These are phyloP conservation scores for Penicillium riverlandense DNA, from an alignment of 495 filamentous ascomycete genomes.

Conservation along the genomic window DNA sequence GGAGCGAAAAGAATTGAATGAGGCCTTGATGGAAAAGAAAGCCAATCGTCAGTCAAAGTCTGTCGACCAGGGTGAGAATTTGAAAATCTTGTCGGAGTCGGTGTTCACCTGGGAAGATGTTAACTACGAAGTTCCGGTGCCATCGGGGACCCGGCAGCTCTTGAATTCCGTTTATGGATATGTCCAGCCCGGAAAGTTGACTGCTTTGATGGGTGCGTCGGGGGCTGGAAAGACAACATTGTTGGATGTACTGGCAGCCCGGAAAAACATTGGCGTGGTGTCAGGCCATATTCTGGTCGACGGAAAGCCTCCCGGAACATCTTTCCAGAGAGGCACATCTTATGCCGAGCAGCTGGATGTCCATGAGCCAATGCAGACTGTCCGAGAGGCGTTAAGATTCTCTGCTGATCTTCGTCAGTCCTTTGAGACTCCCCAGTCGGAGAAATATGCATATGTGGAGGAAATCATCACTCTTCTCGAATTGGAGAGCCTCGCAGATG, in stretches of 20 bases:
- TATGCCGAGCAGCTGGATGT: slow-evolving; percentile 83
- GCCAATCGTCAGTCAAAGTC: slow-evolving; percentile 44
- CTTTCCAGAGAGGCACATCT: slow-evolving; percentile 72
- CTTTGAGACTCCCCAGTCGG: slow-evolving; percentile 54
- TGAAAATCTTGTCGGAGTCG: slow-evolving; percentile 60
- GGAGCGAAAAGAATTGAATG: slow-evolving; percentile 64
- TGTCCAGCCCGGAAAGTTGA: slow-evolving; percentile 71
- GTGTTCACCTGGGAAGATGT: slow-evolving; percentile 46
- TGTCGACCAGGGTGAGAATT: slow-evolving; percentile 40
- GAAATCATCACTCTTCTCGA: slow-evolving; percentile 73
- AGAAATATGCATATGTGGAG: slow-evolving; percentile 81
- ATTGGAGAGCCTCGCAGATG: slow-evolving; percentile 77
- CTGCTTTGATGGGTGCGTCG: slow-evolving; percentile 77
- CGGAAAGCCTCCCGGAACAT: slow-evolving; percentile 53
- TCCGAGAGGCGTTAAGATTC: slow-evolving; percentile 79
- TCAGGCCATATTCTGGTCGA: slow-evolving; percentile 69
- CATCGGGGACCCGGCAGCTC: slow-evolving; percentile 58
- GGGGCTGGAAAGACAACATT: slow-evolving; percentile 86
- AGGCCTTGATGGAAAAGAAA: slow-evolving; percentile 50
- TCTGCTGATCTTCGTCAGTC: slow-evolving; percentile 77
- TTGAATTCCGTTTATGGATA: slow-evolving; percentile 70
- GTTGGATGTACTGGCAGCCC: slow-evolving; percentile 66
- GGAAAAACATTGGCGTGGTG: slow-evolving; percentile 76
- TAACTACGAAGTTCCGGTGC: slow-evolving; percentile 61
- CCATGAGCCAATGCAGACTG: slow-evolving; percentile 69